Percentiles rank a stretch among this genome's conserved stretches.
Conservation (phyloP, 345 rosid species). For the Raphanus raphanistrum region DNA sequence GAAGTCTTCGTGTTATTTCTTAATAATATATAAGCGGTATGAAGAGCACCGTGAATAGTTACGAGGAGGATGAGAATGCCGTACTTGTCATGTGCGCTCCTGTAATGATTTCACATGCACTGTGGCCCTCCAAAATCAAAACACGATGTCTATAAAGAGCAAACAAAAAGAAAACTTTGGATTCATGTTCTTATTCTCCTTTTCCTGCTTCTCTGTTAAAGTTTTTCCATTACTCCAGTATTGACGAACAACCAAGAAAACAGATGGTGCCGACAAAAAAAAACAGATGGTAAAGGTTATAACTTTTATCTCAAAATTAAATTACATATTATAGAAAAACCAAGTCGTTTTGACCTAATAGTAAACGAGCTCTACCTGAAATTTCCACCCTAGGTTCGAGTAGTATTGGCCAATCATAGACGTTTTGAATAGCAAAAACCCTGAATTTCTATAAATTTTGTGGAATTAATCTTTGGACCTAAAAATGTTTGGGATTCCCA, state of each 20-base stretch:
- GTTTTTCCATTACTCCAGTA: slow-evolving; percentile 6
- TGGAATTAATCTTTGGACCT: too few relatives aligned
- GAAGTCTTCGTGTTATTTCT: too few relatives aligned
- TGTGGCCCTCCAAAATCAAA: slow-evolving; percentile 31
- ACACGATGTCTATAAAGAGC: slow-evolving; percentile 18
- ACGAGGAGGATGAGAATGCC: slow-evolving; percentile 35
- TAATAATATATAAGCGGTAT: too few relatives aligned
- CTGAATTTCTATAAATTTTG: too few relatives aligned
- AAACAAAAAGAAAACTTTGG: slow-evolving; percentile 11
- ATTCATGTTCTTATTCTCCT: slow-evolving; percentile 30
- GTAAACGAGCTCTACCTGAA: too few relatives aligned
- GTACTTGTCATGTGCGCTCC: slow-evolving; percentile 34
- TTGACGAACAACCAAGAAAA: slow-evolving; percentile 19
- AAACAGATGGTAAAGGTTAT: background rate
- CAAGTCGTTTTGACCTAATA: background rate
- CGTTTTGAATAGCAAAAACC: too few relatives aligned
- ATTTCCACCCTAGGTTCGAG: too few relatives aligned
- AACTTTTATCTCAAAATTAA: background rate
- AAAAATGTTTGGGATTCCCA: too few relatives aligned
- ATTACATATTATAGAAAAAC: background rate
- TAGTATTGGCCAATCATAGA: too few relatives aligned
- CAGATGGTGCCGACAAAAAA: background rate
- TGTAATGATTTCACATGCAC: slow-evolving; percentile 34
- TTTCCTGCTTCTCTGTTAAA: slow-evolving; percentile 36
- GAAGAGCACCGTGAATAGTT: slow-evolving; percentile 24